These are phyloP conservation scores for Aureobasidium sp. DNA, from an alignment of 2,329 filamentous ascomycete genomes.

Conservation along the genomic window DNA sequence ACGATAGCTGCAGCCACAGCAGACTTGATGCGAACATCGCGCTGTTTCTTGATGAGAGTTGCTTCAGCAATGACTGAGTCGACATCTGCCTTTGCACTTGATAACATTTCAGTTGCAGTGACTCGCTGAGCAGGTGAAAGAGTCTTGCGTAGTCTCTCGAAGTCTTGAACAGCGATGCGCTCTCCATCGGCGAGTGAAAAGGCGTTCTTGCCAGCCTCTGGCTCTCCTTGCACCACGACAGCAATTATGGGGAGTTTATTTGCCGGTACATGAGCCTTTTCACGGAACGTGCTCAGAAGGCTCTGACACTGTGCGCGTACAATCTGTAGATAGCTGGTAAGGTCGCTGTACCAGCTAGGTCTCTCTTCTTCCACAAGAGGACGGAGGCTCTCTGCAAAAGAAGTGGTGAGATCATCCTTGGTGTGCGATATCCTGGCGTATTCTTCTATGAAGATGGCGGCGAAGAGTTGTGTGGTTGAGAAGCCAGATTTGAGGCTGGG, in stretches of 20 bases:
- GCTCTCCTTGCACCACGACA: slow-evolving; percentile 87
- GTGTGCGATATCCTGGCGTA: slow-evolving; percentile 56
- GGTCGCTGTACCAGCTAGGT: slow-evolving; percentile 76
- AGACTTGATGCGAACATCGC: slow-evolving; percentile 80
- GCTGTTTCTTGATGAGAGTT: slow-evolving; percentile 66
- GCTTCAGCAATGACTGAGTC: slow-evolving; percentile 71
- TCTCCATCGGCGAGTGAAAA: slow-evolving; percentile 86
- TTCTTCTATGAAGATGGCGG: slow-evolving; percentile 80
- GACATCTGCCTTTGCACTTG: slow-evolving; percentile 67
- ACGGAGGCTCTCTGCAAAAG: slow-evolving; percentile 61
- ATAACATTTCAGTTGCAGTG: slow-evolving; percentile 70
- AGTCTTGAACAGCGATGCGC: slow-evolving; percentile 78
- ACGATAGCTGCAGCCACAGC: slow-evolving; percentile 82
- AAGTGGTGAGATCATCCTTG: slow-evolving; percentile 45
- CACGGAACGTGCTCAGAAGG: slow-evolving; percentile 82
- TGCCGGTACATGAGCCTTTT: slow-evolving; percentile 74
- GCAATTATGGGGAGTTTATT: slow-evolving; percentile 72
- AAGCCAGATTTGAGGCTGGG: slow-evolving; percentile 64
- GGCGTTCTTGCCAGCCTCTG: slow-evolving; percentile 82
- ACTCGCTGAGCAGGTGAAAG: slow-evolving; percentile 83
- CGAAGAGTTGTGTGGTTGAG: slow-evolving; percentile 78
- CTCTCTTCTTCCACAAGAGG: slow-evolving; percentile 74
- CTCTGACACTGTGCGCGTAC: slow-evolving; percentile 88
- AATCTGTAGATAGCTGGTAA: slow-evolving; percentile 83
- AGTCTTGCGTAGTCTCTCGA: slow-evolving; percentile 78